Base-by-base conservation (phyloP, 257 asterid genomes). In the Thymus mandschuricus region DNA sequence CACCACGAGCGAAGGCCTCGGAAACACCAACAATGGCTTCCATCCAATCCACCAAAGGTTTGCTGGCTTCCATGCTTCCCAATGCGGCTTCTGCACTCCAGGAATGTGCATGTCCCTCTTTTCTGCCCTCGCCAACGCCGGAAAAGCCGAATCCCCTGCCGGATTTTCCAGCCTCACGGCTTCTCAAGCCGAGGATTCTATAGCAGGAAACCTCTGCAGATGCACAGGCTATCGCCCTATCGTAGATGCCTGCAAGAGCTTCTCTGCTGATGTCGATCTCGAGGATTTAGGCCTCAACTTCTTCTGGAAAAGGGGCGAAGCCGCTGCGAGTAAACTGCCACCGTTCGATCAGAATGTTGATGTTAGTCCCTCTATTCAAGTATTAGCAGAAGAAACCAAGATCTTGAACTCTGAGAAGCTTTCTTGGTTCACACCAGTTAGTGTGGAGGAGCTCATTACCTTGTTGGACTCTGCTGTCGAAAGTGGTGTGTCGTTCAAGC, bases 31-130 rank as follows among this genome's bases (percentile, higher is more conserved):
- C 43, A 3, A 54, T 31, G 77, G 77, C n/a, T 64, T 72, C 65
- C 77, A 72, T 34, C 77, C 77, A 4, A 72, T 72, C 41, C 77
- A 72, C 38, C 58, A 72, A 54, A 28, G 71, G 3, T 72, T 72
- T 15, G 71, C 77, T 3, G 77, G 71, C 10, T 64, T 72, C 65
- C 77, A 72, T 10, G 77, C 77, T 5, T 72, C 77, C 10, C 77
- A 72, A 31, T 72, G 77, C n/a, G 77, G 77, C 77, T 72, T 72
- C 48, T 72, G 77, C 77, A 72, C 71, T 10, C 77, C 77, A 1
- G 77, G 77, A 29, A 41, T 64, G 50, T 72, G 77, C 50, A 72
- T 72, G 56, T 72, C 77, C 0, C 10, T 72, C 6, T 72, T 12
- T 71, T 64, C 77, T 5, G 77, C 77, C 0, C 77, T 72, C 3